Evolutionary conservation across 108 stramenopile genomes (phyloP), one percentile per base, ranked within the genome.

Genomic region (Skeletonema potamos): DNA sequence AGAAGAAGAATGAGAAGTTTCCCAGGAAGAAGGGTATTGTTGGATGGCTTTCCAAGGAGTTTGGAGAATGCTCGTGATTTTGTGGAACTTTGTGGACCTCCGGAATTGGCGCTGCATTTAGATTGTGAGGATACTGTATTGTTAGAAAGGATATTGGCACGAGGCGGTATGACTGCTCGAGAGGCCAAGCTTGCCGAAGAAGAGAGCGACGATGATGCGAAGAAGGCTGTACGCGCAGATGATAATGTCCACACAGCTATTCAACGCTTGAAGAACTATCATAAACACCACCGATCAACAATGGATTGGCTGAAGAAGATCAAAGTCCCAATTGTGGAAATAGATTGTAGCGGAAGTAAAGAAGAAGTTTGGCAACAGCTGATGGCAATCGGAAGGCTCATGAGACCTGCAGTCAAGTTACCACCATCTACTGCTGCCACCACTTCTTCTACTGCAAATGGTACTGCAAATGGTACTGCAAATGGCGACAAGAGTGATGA

Each of bases 31-130:
- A 78, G 92, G 15, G 83, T 95, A 34, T 63, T 97, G 54, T 39
- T 97, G 30, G 96, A 97, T 68, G 96, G 96, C 54, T 97, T 93
- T 80, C 96, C 96, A 1, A 76, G 96, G 8, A 85, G 78, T 51
- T 43, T 82, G 71, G 84, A 92, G 66, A 88, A 93, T 68, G 91
- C 90, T 6, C 59, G 73, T 8, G 89, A 89, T 79, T 77, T 92
- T 39, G 83, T 89, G 33, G 71, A 74, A 22, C 66, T 90, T 26
- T 87, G 90, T 64, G 92, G 94, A 9, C 77, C 79, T 6, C 89
- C 92, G 3, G 89, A 90, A 64, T 66, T 92, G 41, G 92, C 91
- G 13, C 59, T 96, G 72, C 89, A 92, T 78, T 76, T 95, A 51
- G 70, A 81, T 41, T 93, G 92, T 65, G 89, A 93, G 24, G 92